These are phyloP conservation scores for Diaporthe amygdali DNA, from an alignment of 2,329 filamentous ascomycete species.

Conservation along the genomic window DNA sequence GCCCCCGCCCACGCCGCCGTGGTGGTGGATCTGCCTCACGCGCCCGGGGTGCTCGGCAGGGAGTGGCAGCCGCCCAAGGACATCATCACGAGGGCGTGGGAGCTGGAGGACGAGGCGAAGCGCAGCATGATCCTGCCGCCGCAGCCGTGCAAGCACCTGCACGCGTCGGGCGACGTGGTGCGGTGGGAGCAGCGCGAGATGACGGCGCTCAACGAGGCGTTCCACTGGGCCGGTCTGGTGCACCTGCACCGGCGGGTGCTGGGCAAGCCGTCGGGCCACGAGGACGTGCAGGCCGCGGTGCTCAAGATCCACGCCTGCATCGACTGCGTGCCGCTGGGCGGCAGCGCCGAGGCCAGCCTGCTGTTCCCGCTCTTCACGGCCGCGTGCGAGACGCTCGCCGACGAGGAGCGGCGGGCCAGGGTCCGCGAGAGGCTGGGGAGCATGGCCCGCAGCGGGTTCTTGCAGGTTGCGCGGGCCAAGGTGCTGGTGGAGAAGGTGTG, in stretches of 20 bases:
- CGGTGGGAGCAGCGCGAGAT: conserved; percentile 68
- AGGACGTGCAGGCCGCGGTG: conserved; percentile 68
- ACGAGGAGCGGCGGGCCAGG: conserved; percentile 58
- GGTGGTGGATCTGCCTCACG: background rate
- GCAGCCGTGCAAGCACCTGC: conserved; percentile 52
- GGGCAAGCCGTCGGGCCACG: conserved; percentile 60
- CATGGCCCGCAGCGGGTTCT: conserved; percentile 77
- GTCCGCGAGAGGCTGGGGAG: conserved; percentile 70
- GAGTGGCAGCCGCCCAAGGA: conserved; percentile 64
- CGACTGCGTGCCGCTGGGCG: conserved; percentile 65
- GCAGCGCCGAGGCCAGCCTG: conserved; percentile 75
- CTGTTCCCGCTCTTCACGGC: conserved; percentile 85
- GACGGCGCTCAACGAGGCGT: conserved; percentile 76
- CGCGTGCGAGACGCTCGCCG: conserved; percentile 70
- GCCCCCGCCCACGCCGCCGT: background rate
- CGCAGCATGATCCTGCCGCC: conserved; percentile 54
- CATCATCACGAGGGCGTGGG: conserved; percentile 60
- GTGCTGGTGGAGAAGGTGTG: conserved; percentile 72
- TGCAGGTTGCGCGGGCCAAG: conserved; percentile 69
- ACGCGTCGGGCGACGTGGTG: conserved; percentile 54
- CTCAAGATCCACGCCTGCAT: conserved; percentile 67
- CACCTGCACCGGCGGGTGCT: conserved; percentile 78
- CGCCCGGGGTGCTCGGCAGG: conserved; percentile 39
- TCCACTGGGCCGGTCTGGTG: conserved; percentile 78
- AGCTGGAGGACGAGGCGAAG: conserved; percentile 65